Base-by-base conservation (phyloP, 257 asterid genomes). In the Ocimum tenuiflorum region DNA sequence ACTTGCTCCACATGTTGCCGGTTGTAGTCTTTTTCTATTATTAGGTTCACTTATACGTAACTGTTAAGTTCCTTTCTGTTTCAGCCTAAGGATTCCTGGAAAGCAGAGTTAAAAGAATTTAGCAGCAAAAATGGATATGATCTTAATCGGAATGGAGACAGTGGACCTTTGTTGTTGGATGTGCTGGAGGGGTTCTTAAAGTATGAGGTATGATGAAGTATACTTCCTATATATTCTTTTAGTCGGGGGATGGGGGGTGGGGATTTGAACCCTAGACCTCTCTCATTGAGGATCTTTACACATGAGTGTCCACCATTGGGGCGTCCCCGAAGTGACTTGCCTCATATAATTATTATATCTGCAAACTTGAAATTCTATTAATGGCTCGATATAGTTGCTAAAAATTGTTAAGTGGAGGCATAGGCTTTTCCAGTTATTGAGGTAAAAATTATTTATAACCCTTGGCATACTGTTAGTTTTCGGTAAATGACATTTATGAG, bases 101-200 rank as follows among this genome's bases (percentile, higher is more conserved):
- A 90, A 76, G 74, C 96, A 19, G 99, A 90, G 80, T 74, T 94
- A 69, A 90, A 83, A 70, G 99, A 94, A 19, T 94, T 90, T 73
- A 85, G 99, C 85, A 80, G 77, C 82, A 90, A 86, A 77, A 90
- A 88, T 67, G 99, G 99, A 19, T 91, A 94, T 15, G 97, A 94
- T 78, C 79, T 88, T 67, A 90, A 88, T 73, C 85, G 95, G 76
- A 90, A 86, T 66, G 95, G 95, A 64, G 97, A 94, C 35, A 81
- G 95, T 63, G 95, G 91, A 52, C 99, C 99, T 49, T 78, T 94
- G 78, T 95, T 94, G 76, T 81, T 94, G 87, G 99, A 94, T 75
- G 96, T 88, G 79, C 95, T 94, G 65, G 96, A 88, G 78, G 99
- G 99, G 61, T 94, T 94, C 82, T 80, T 94, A 91, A 94, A 94